Evolutionary conservation across 1,284 basidiomycete species (phyloP), one percentile per base, ranked within the genome.

Genomic region (Pseudozyma pruni): DNA sequence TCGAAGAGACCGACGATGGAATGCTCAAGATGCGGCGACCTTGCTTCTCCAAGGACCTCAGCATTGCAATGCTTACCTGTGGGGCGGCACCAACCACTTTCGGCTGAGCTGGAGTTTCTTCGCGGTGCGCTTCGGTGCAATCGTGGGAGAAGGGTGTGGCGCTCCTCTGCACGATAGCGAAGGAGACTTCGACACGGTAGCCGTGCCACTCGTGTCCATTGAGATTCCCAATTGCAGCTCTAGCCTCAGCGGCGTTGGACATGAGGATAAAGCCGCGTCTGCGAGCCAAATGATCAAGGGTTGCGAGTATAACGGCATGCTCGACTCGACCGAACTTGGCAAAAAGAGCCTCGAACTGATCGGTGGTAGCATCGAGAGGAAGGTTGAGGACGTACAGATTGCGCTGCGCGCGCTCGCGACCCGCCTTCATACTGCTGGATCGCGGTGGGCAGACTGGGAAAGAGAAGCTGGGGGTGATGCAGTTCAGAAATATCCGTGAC

Each of bases 201-300:
- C 78, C 70, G 43, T 74, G 66, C 80, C 80, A 82, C 16, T 66
- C 54, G 40, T 61, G 63, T 10, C 78, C 77, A 37, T 80, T 68
- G 34, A 81, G 62, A 17, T 44, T 46, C 16, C 74, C 60, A 35
- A 82, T 71, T 6, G 80, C 80, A 25, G 49, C 54, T 17, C 61
- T 67, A 7, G 80, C 80, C 37, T 76, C 62, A n/a, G 39, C 25
- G 3, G 78, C 46, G 11, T 54, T 43, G 8, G 69, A 61, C 80
- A 82, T 82, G 54, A 81, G 76, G 33, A 82, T 79, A 54, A 82
- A 81, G 14, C 80, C 80, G 19, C 80, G 67, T 23, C 80, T 72
- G 35, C 80, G 74, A 11, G 80, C 80, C 40, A 79, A 56, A n/a
- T 73, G 72, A 46, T 82, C 80, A 11, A 81, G 72, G 43, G 80